These are phyloP conservation scores for Purpureocillium takamizusanense DNA, from an alignment of 2,329 filamentous ascomycete genomes.

Conservation along the genomic window DNA sequence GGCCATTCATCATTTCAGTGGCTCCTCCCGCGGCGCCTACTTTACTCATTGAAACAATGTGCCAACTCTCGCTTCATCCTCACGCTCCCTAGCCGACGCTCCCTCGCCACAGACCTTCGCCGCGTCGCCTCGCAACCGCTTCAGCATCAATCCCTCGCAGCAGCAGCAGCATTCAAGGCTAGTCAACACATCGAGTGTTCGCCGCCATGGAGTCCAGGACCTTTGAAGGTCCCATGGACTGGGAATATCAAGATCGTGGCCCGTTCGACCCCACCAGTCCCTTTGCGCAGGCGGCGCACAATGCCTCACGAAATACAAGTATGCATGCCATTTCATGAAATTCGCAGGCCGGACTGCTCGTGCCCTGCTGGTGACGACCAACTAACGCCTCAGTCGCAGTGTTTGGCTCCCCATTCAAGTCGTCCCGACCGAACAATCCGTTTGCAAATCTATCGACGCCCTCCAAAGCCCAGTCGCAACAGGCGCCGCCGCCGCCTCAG, in stretches of 20 bases:
- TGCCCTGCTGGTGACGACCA: no score
- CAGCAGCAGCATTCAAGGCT: no score
- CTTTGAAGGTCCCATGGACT: conserved; percentile 56
- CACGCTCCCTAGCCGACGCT: no score
- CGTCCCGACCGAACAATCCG: conserved; percentile 19
- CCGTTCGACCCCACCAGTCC: conserved; percentile 54
- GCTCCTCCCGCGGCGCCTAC: neutral
- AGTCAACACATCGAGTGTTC: neutral
- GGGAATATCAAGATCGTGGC: conserved; percentile 51
- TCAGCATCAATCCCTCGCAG: neutral
- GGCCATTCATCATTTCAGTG: conserved; percentile 10
- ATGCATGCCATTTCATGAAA: conserved; percentile 22
- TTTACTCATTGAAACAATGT: no score
- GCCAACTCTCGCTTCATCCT: neutral
- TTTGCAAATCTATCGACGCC: conserved; percentile 29
- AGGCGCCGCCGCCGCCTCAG: conserved; percentile 26
- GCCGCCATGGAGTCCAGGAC: conserved; percentile 43
- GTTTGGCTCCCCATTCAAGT: conserved; percentile 29
- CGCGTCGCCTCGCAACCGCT: neutral
- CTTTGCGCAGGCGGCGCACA: conserved; percentile 44
- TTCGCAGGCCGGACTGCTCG: neutral
- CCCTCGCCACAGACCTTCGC: no score
- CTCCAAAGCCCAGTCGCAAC: conserved; percentile 26
- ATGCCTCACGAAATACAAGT: conserved; percentile 22
- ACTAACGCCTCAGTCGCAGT: conserved; percentile 10